A percentile compares a stretch with the other conserved stretches of the same genome.
These are phyloP conservation scores for Candida freyschussii DNA, from an alignment of 1,139 yeast species.

Conservation along the genomic window DNA sequence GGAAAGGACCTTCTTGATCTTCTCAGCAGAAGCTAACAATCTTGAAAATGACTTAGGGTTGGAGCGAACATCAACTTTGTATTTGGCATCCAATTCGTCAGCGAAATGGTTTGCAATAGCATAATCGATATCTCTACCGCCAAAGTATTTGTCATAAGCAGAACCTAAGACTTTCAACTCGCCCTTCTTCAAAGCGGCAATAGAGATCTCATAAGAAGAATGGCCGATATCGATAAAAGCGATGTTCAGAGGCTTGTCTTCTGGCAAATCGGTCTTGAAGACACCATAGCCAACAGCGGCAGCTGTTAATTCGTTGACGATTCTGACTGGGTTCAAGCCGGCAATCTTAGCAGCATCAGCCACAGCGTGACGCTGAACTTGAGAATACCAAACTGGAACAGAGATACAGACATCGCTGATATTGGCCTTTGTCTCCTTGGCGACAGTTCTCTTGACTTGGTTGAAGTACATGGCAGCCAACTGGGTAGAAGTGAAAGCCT, in stretches of 20 bases:
- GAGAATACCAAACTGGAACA: slow-evolving; percentile 97
- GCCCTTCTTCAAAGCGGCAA: slow-evolving; percentile 92
- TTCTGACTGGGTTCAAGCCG: slow-evolving; percentile 95
- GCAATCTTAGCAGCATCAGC: slow-evolving; percentile 95
- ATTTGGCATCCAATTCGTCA: slow-evolving; percentile 82
- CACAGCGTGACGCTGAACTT: slow-evolving; percentile 94
- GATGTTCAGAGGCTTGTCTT: slow-evolving; percentile 82
- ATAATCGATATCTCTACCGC: slow-evolving; percentile 95
- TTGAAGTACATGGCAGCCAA: slow-evolving; percentile 91
- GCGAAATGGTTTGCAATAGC: slow-evolving; percentile 96
- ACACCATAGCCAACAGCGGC: slow-evolving; percentile 99
- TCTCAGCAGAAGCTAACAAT: slow-evolving; percentile 87
- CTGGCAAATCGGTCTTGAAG: slow-evolving; percentile 92
- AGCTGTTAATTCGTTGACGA: slow-evolving; percentile 95
- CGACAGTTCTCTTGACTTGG: slow-evolving; percentile 79
- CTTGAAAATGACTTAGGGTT: slow-evolving; percentile 96
- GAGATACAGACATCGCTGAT: slow-evolving; percentile 88
- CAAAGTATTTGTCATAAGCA: slow-evolving; percentile 92
- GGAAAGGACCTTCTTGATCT: slow-evolving; percentile 89
- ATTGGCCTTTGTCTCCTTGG: slow-evolving; percentile 74
- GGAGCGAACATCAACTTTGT: slow-evolving; percentile 85
- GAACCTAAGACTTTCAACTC: slow-evolving; percentile 91
- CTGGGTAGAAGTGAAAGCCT: slow-evolving; percentile 82
- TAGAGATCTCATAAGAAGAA: slow-evolving; percentile 87
- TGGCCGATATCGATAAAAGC: slow-evolving; percentile 97